Conservation (phyloP, 202 grass and related monocot species). For the Brachypodium distachyon region DNA sequence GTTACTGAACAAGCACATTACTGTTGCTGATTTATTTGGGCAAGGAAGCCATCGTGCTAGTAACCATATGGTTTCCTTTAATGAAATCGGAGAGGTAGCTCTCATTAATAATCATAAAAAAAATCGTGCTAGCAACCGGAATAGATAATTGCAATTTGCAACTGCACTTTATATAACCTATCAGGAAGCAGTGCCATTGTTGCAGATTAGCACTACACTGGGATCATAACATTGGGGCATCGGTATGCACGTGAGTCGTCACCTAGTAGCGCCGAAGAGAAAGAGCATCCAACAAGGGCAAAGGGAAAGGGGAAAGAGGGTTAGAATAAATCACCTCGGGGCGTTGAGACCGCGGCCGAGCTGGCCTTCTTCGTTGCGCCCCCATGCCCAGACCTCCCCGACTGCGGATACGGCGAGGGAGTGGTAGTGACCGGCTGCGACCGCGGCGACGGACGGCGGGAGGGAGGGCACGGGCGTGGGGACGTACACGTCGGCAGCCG, state of each 20-base stretch:
- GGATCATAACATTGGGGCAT: not conserved
- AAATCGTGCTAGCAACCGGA: too few species aligned
- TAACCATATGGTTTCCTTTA: too few species aligned
- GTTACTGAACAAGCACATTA: not conserved
- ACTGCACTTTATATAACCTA: not conserved
- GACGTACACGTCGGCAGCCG: conserved; percentile 49
- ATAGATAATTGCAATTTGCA: not conserved
- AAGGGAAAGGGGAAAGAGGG: not conserved
- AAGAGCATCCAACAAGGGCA: not conserved
- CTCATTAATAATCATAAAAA: too few species aligned
- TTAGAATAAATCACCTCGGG: conserved; percentile 44
- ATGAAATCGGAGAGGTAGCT: too few species aligned
- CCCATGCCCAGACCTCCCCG: conserved; percentile 90
- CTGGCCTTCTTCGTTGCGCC: conserved; percentile 77
- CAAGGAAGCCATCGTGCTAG: not conserved
- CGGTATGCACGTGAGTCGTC: not conserved
- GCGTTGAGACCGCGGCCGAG: conserved; percentile 52
- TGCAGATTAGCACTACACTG: not conserved
- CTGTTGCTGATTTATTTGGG: not conserved
- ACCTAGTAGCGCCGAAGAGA: not conserved
- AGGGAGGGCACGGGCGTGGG: conserved; percentile 57
- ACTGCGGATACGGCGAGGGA: conserved; percentile 55
- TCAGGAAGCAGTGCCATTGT: not conserved
- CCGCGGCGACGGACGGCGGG: conserved; percentile 32
- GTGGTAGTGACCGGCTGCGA: conserved; percentile 76